Base-by-base conservation (phyloP, 1,139 yeast genomes). In the Suhomyces yuchorum region DNA sequence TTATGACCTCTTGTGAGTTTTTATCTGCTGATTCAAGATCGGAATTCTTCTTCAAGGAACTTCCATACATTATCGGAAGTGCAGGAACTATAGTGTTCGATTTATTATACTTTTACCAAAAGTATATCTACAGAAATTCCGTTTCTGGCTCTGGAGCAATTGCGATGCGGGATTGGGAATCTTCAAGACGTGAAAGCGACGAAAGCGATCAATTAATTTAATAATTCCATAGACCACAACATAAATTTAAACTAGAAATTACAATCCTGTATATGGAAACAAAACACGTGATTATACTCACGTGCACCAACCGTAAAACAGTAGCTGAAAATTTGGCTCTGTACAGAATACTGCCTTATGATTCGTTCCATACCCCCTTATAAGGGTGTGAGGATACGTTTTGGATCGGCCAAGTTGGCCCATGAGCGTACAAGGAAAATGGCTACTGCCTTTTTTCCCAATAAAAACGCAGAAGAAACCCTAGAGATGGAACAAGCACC, bases 71-170 rank as follows among this genome's bases (percentile, higher is more conserved):
- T 20, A 59, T 91, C 26, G 97, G 97, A 0, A 85, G 96, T 54
- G 80, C 92, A 0, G 97, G 97, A 4, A 91, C 97, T 0, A 79
- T 92, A 20, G 56, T 84, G 4, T 90, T 91, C 66, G 98, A 92
- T 63, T 55, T 82, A 28, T 68, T 81, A 14, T 91, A 90, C 62
- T 85, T 92, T 57, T 80, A 81, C 62, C 98, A 92, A 63, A 64
- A 77, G 46, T 66, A 63, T 49, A 48, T 75, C 9, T 75, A 75
- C 55, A 60, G 70, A 47, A 49, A 63, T 41, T 56, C 61, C 3
- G 70, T 69, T 2, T 54, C 46, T 14, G 59, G 63, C 42, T 65
- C 74, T 1, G 42, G 54, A 12, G 61, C 58, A 23, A 67, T 72
- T 63, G 51, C 53, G 2, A 52, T 71, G 58, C 66, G 63, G 17